phyloP scores from a whole-genome alignment of 139 green algal species.

The Tetradesmus lagerheimii region DNA sequence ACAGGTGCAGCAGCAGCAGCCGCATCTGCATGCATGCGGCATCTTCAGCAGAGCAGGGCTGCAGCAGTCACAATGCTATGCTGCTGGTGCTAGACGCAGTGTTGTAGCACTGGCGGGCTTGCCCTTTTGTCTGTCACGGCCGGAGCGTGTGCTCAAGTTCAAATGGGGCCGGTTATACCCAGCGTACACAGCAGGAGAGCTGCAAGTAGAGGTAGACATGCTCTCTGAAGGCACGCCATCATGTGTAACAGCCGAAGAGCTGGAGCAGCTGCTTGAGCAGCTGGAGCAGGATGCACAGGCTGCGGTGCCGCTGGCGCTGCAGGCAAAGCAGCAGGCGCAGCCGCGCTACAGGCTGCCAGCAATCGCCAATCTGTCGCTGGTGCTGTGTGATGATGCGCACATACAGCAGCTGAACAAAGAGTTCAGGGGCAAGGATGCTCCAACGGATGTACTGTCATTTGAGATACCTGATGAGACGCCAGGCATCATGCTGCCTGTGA shows the following conservation, averaged over 20 bases:
- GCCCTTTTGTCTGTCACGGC: conserved; percentile 33
- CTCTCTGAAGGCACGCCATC: conserved; percentile 66
- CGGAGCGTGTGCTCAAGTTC: conserved; percentile 1
- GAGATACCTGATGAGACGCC: conserved; percentile 72
- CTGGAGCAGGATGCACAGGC: conserved; percentile 55
- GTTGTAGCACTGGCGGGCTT: background rate
- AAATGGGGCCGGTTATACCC: conserved; percentile 12
- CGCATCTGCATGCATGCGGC: background rate
- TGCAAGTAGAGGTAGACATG: conserved; percentile 62
- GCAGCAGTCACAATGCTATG: background rate
- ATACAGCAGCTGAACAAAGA: conserved; percentile 89
- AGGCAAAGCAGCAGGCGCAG: conserved; percentile 43
- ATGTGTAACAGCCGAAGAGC: background rate
- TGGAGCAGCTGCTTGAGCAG: conserved; percentile 56
- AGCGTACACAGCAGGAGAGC: background rate
- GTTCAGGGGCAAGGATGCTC: conserved; percentile 75
- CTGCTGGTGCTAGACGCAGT: background rate
- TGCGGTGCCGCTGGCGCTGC: conserved; percentile 56
- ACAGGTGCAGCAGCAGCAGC: conserved; percentile 12
- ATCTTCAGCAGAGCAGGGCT: background rate
- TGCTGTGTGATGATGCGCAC: conserved; percentile 88
- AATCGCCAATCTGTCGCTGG: conserved; percentile 74
- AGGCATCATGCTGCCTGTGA: conserved; percentile 63
- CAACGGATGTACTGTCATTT: conserved; percentile 98
- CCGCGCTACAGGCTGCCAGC: conserved; percentile 62